Evolutionary conservation across 2,329 filamentous ascomycete species (phyloP), one percentile per base, ranked within the genome.

Genomic region (Ceratocystis colombiana): DNA sequence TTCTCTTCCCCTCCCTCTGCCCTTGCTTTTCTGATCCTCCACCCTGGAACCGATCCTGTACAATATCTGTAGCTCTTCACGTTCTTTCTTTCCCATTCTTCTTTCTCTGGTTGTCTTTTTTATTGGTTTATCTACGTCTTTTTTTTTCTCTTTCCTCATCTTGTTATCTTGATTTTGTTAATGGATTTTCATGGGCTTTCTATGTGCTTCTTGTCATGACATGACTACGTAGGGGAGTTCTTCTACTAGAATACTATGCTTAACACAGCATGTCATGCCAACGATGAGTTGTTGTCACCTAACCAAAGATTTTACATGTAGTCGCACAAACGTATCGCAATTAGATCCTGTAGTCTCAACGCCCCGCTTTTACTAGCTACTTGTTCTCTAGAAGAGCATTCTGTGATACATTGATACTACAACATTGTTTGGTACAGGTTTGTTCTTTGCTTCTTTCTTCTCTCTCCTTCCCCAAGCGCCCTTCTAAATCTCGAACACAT

Each of bases 401-500:
- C 12, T 41, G 37, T 41, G 37, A 41, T 41, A 41, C 37, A 41
- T 41, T 41, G 37, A 41, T 41, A 41, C 37, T 15, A 15, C 37
- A 41, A 15, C 3, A 41, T 41, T 41, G 37, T 12, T 41, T 41
- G 10, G 37, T 41, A 41, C 37, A 41, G 8, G 37, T 41, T 41
- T 41, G 15, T 20, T 46, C 37, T 63, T 20, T 46, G 20, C 22
- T 25, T 46, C 17, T 12, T 20, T n/a, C 33, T 28, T 62, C 37
- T 28, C 28, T 10, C 62, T 28, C 28, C 57, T 30, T 46, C 33
- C 33, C 48, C 48, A 2, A 3, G 25, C 15, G 3, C 6, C 28
- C 2, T 15, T 22, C 48, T 73, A 88, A 64, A 87, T 77, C 71
- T 87, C 84, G 72, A 87, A 87, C 30, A 87, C 83, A 72, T 85